Percentiles rank a stretch among this genome's conserved stretches.
These are phyloP conservation scores for Dorcoceras hygrometricum DNA, from an alignment of 257 asterid genomes.

Conservation along the genomic window DNA sequence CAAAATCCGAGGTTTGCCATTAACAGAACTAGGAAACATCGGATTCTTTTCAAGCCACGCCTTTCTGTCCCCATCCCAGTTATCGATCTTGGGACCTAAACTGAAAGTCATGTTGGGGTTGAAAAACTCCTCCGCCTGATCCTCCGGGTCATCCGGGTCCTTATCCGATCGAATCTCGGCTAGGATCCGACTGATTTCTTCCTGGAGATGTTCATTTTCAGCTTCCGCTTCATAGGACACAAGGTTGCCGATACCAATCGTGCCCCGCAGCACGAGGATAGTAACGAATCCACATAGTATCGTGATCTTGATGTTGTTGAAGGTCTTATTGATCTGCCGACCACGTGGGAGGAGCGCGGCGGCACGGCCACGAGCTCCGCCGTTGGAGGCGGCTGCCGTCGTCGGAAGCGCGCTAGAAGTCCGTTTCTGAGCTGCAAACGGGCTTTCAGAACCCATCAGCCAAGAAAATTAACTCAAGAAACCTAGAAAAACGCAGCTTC, in stretches of 20 bases:
- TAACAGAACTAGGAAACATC: neutral
- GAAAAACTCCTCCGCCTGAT: neutral
- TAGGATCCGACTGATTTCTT: neutral
- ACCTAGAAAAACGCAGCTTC: neutral
- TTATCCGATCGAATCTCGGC: neutral
- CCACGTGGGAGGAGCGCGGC: neutral
- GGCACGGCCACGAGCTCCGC: neutral
- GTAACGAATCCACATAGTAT: neutral
- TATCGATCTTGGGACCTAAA: neutral
- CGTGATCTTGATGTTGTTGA: neutral
- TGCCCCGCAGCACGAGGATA: neutral
- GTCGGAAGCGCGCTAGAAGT: neutral
- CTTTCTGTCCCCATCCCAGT: neutral
- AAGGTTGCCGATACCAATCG: neutral
- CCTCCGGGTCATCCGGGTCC: neutral
- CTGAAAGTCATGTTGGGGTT: neutral
- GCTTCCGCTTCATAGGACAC: conserved; percentile 2
- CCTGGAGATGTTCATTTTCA: neutral
- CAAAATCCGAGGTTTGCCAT: neutral
- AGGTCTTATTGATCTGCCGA: neutral
- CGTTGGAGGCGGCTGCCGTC: neutral
- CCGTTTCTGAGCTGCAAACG: conserved; percentile 4
- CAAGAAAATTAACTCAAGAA: neutral
- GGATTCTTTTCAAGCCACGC: neutral
- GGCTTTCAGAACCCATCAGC: conserved; percentile 3